Evolutionary conservation across 1,284 basidiomycete species (phyloP), one percentile per base, ranked within the genome.

Genomic region (Kwoniella shivajii): DNA sequence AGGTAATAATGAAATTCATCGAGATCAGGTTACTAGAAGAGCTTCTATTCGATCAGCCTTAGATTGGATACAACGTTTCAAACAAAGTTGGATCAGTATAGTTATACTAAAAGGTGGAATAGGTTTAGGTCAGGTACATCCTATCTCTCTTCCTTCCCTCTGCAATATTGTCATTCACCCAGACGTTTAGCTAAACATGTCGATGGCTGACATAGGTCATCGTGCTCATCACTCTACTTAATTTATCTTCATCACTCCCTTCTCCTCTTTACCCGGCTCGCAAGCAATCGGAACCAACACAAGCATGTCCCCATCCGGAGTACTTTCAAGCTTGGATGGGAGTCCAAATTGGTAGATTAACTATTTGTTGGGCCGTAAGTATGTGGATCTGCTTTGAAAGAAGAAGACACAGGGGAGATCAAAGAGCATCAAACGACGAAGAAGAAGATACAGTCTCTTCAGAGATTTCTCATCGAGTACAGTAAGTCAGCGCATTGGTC

Each of bases 311-410:
- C 6, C 56, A 49, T 9, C 68, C 71, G 6, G 24, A 60, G n/a
- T 49, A 66, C 6, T 67, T 67, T 54, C 59, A 65, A 53, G 56
- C 61, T 2, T 73, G 71, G 71, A 68, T 71, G 59, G 60, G 39
- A 16, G 63, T 65, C 10, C 64, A 64, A 41, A 52, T 64, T 6
- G 48, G 42, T 3, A 47, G 67, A 26, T 44, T 73, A 41, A 56
- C 55, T 2, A 27, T 64, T 9, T 71, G 69, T 44, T 69, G 67
- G 67, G 34, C 34, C 16, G 57, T 63, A 16, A 68, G 66, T 30
- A 57, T 61, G 16, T 71, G 67, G 67, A 63, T 71, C 36, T 59
- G 51, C 14, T 14, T 64, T n/a, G n/a, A n/a, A n/a, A n/a, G n/a
- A n/a, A n/a, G n/a, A n/a, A n/a, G n/a, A n/a, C n/a, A n/a, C n/a